Percentiles rank a stretch among this genome's conserved stretches.
phyloP scores from a whole-genome alignment of 1,284 basidiomycete genomes.

The Gymnopus androsaceus region DNA sequence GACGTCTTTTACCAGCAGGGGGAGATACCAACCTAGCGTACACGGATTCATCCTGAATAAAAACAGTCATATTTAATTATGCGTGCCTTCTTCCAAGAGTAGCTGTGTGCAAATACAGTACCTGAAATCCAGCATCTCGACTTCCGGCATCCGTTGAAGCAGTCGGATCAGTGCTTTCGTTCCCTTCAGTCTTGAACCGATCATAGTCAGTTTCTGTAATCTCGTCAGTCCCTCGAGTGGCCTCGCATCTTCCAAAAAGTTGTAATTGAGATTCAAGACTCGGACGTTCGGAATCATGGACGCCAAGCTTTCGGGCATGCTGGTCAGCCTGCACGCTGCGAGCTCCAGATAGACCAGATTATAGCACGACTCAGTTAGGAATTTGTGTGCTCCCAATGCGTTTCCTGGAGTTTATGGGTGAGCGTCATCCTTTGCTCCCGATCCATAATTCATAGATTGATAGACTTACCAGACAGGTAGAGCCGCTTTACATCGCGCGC shows the following conservation, averaged over 20 bases:
- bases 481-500: slow-evolving; percentile 89
- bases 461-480: slow-evolving; percentile 84
- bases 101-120: slow-evolving; percentile 45
- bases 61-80: slow-evolving; percentile 14
- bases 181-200: slow-evolving; percentile 78
- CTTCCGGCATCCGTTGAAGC: slow-evolving; percentile 69
- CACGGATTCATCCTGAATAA: slow-evolving; percentile 82
- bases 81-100: neutral
- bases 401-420: slow-evolving; percentile 37
- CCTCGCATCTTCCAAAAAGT: slow-evolving; percentile 79
- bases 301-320: slow-evolving; percentile 71
- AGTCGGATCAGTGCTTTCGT: slow-evolving; percentile 72
- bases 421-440: slow-evolving; percentile 1
- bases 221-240: slow-evolving; percentile 72
- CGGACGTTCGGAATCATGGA: slow-evolving; percentile 83
- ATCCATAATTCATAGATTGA: too few relatives aligned
- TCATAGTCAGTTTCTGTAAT: slow-evolving; percentile 80
- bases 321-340: slow-evolving; percentile 84
- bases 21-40: slow-evolving; percentile 92
- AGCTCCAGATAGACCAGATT: slow-evolving; percentile 92
- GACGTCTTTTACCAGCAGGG: slow-evolving; percentile 72
- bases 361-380: slow-evolving; percentile 65
- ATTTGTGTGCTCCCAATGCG: slow-evolving; percentile 37
- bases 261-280: slow-evolving; percentile 94
- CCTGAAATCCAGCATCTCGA: slow-evolving; percentile 91